Percentiles rank a stretch among this genome's conserved stretches.
Evolutionary conservation across 2,329 filamentous ascomycete species (phyloP).

Genomic region (Coleophoma crateriformis): DNA sequence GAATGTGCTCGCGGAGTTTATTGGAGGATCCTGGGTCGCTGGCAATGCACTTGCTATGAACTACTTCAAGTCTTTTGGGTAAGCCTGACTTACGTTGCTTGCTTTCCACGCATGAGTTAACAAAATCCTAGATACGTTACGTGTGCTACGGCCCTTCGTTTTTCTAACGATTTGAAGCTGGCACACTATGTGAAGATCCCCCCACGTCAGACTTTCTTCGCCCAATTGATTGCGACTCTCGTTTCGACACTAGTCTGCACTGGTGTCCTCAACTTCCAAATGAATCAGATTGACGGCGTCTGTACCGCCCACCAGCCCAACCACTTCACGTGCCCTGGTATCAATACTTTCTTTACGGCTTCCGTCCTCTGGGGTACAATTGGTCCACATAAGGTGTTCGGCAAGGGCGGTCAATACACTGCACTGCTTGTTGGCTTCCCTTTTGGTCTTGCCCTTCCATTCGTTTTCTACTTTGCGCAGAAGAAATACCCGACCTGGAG

Average conservation of each 20-base stretch:
- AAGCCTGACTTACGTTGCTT: conserved; percentile 51
- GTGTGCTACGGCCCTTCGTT: conserved; percentile 40
- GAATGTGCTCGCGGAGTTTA: conserved; percentile 67
- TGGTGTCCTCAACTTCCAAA: conserved; percentile 30
- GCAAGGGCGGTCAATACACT: conserved; percentile 40
- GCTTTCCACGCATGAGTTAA: conserved; percentile 29
- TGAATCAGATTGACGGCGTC: conserved; percentile 34
- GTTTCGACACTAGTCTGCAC: conserved; percentile 38
- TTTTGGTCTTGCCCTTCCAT: conserved; percentile 38
- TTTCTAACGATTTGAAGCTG: conserved; percentile 43
- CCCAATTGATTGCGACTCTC: conserved; percentile 41
- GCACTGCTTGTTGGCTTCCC: conserved; percentile 44
- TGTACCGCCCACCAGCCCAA: conserved; percentile 35
- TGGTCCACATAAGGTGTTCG: conserved; percentile 43
- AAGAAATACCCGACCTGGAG: conserved; percentile 35
- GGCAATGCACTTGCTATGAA: conserved; percentile 68
- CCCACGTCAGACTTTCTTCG: conserved; percentile 39
- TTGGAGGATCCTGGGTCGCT: conserved; percentile 63
- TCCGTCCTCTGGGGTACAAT: conserved; percentile 50
- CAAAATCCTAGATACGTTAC: conserved; percentile 39
- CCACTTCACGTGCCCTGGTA: conserved; percentile 42
- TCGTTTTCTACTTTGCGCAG: conserved; percentile 36
- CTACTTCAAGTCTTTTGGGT: conserved; percentile 72
- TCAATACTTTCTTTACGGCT: conserved; percentile 52
- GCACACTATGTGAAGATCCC: conserved; percentile 46